Conservation (phyloP, 2,329 filamentous ascomycete genomes). For the Hymenoscyphus fructigenus region DNA sequence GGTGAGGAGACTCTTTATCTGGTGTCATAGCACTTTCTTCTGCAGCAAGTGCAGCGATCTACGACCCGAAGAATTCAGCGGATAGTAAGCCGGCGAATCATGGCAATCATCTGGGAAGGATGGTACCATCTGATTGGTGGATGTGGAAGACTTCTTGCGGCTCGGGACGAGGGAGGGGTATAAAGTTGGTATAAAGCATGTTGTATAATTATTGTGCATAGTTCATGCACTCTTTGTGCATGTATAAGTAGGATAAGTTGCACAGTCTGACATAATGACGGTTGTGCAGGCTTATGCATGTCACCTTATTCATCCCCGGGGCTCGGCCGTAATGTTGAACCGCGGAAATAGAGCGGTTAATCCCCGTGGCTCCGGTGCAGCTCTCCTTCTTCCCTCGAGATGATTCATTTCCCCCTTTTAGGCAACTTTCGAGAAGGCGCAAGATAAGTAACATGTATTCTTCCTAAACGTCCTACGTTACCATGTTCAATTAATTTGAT, state of each 20-base stretch:
- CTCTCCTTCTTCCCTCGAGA: too few species aligned
- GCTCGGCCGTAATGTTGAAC: too few species aligned
- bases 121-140: background rate
- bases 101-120: too few species aligned
- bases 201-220: background rate
- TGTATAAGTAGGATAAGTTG: background rate
- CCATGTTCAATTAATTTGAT: too few species aligned
- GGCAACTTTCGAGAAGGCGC: too few species aligned
- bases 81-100: too few species aligned
- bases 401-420: too few species aligned
- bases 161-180: background rate
- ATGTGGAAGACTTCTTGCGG: background rate
- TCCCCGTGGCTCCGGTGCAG: too few species aligned
- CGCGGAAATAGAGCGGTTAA: too few species aligned
- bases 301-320: too few species aligned
- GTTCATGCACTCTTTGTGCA: background rate
- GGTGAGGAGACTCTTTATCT: conserved; percentile 1
- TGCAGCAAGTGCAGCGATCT: background rate
- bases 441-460: too few species aligned
- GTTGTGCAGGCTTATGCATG: background rate
- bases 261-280: background rate
- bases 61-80: background rate
- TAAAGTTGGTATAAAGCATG: background rate
- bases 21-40: background rate
- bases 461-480: too few species aligned